Conservation (phyloP, 2,329 filamentous ascomycete genomes). For the Cadophora sp. region DNA sequence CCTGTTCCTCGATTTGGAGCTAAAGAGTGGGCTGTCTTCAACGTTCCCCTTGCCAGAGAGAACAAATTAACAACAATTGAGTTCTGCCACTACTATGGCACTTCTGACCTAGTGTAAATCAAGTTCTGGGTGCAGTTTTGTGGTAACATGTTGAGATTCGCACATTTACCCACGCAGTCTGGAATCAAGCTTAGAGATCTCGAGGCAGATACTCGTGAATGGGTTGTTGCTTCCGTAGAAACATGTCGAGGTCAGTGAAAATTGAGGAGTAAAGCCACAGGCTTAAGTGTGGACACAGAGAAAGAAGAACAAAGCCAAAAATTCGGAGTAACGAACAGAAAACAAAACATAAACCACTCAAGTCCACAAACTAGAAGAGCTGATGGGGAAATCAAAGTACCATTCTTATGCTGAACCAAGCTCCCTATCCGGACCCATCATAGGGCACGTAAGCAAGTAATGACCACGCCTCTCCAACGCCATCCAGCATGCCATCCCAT, state of each 20-base stretch:
- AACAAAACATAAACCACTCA: background rate
- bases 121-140: conserved; percentile 25
- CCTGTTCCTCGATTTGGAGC: background rate
- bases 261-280: no score
- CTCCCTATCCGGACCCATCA: background rate
- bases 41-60: conserved; percentile 5
- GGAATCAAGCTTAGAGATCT: conserved; percentile 11
- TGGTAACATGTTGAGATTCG: conserved; percentile 17
- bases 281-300: no score
- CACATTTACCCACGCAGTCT: background rate
- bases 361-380: background rate
- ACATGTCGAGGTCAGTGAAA: no score
- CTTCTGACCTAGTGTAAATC: conserved; percentile 14
- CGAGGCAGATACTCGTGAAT: background rate
- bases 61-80: conserved; percentile 28
- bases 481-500: background rate
- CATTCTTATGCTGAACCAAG: conserved; percentile 6
- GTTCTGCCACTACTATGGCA: conserved; percentile 28
- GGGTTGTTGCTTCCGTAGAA: no score
- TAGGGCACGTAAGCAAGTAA: background rate
- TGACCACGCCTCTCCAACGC: conserved; percentile 8
- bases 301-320: no score
- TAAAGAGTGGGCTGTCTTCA: conserved; percentile 3
- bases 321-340: no score
- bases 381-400: background rate